Percentiles rank a stretch among this genome's conserved stretches.
phyloP scores from a whole-genome alignment of 2,329 filamentous ascomycete genomes.

The Pleoardoris graminearum region DNA sequence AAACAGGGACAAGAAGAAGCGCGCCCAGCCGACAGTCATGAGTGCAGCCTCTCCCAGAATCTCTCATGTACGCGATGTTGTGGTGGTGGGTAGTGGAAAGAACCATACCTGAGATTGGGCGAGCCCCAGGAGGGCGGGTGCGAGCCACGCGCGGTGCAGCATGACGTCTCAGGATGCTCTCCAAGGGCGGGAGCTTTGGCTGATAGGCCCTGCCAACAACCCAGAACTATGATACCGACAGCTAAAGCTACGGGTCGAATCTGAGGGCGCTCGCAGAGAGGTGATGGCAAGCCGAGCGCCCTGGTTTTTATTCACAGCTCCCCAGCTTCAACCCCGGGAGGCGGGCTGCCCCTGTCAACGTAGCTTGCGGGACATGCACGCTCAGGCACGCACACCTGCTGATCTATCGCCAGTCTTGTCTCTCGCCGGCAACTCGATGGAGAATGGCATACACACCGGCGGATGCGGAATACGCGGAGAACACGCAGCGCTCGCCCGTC shows the following conservation, averaged over 20 bases:
- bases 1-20: slow-evolving; percentile 33
- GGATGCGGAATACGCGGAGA: not conserved
- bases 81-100: slow-evolving; percentile 13
- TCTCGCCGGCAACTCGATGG: not conserved
- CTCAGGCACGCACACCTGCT: slow-evolving; percentile 8
- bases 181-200: slow-evolving; percentile 16
- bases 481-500: not conserved
- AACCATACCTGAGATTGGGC: slow-evolving; percentile 36
- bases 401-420: not conserved
- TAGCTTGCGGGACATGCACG: not conserved
- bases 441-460: not conserved
- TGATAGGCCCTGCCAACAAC: slow-evolving; percentile 11
- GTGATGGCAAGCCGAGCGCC: not conserved
- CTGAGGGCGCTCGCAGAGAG: slow-evolving; percentile 15
- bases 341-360: not conserved
- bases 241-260: slow-evolving; percentile 17
- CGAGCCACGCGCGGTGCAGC: slow-evolving; percentile 34
- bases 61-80: slow-evolving; percentile 15
- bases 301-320: slow-evolving; percentile 9
- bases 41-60: slow-evolving; percentile 25
- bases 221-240: slow-evolving; percentile 12
- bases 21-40: slow-evolving; percentile 27
- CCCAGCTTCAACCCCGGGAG: not conserved
- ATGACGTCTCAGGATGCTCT: slow-evolving; percentile 32
- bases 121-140: slow-evolving; percentile 38